These are phyloP conservation scores for Petunia secreta DNA, from an alignment of 257 asterid species.

Conservation along the genomic window DNA sequence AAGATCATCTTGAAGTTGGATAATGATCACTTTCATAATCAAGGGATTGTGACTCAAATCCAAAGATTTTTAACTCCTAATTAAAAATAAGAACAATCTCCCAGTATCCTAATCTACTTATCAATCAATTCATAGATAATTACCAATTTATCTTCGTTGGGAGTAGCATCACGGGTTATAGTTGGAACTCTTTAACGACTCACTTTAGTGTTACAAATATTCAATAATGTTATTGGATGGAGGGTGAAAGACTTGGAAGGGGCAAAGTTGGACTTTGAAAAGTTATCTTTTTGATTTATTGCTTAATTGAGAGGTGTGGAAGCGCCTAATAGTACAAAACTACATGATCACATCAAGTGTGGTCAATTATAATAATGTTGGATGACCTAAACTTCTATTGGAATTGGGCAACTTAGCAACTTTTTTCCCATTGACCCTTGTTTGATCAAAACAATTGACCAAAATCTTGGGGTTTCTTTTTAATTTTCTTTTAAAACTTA, in stretches of 20 bases:
- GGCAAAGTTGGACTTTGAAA: constrained; percentile 26
- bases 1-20: constrained; percentile 32
- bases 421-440: constrained; percentile 37
- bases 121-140: neutral
- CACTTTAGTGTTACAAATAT: neutral
- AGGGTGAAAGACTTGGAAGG: neutral
- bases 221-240: neutral
- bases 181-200: no score
- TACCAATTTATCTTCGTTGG: neutral
- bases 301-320: neutral
- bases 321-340: constrained; percentile 43
- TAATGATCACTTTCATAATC: constrained; percentile 36
- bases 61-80: neutral
- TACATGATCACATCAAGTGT: constrained; percentile 38
- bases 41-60: constrained; percentile 29
- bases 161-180: neutral
- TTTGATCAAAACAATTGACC: constrained; percentile 22
- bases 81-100: no score
- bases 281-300: neutral
- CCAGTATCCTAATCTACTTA: neutral
- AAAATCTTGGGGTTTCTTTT: neutral
- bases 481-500: neutral
- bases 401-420: constrained; percentile 21
- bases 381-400: constrained; percentile 30
- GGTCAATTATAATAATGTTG: constrained; percentile 33